Conservation (phyloP, 2,329 filamentous ascomycete genomes). For the Fusarium pseudoanthophilum region DNA sequence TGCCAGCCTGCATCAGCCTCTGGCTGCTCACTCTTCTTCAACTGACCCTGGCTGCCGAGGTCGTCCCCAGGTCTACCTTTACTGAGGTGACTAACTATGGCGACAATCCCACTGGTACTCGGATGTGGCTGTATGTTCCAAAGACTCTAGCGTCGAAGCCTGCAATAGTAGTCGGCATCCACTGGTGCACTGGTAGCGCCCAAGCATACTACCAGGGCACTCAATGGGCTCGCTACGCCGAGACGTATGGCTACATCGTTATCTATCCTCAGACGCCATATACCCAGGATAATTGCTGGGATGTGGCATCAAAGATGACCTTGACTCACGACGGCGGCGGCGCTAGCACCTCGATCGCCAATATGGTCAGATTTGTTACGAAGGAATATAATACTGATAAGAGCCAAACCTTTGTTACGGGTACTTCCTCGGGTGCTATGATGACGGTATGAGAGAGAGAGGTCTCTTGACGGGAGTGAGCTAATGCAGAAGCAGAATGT, state of each 20-base stretch:
- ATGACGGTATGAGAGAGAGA: slow-evolving; percentile 29
- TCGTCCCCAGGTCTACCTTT: slow-evolving; percentile 34
- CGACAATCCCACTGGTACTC: slow-evolving; percentile 31
- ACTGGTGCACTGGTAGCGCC: slow-evolving; percentile 67
- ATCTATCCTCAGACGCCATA: slow-evolving; percentile 57
- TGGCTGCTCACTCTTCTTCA: slow-evolving; percentile 13
- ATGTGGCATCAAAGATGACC: slow-evolving; percentile 63
- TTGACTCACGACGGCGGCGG: slow-evolving; percentile 63
- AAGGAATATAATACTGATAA: slow-evolving; percentile 60
- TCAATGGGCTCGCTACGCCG: slow-evolving; percentile 64
- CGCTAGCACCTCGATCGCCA: slow-evolving; percentile 62
- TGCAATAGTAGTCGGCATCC: slow-evolving; percentile 63
- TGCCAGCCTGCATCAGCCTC: not conserved
- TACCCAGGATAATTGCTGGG: slow-evolving; percentile 63
- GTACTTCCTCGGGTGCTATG: slow-evolving; percentile 39
- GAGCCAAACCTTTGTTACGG: slow-evolving; percentile 61
- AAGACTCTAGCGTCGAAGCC: slow-evolving; percentile 54
- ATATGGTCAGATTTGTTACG: slow-evolving; percentile 64
- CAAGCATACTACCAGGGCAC: slow-evolving; percentile 61
- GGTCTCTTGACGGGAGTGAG: fast-evolving
- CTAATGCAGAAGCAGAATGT: slow-evolving; percentile 51
- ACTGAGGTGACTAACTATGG: slow-evolving; percentile 36
- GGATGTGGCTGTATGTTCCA: slow-evolving; percentile 49
- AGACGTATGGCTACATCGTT: slow-evolving; percentile 65
- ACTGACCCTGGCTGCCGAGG: slow-evolving; percentile 16